Base-by-base conservation (phyloP, 1,139 yeast genomes). In the Magnusiomyces suaveolens region DNA sequence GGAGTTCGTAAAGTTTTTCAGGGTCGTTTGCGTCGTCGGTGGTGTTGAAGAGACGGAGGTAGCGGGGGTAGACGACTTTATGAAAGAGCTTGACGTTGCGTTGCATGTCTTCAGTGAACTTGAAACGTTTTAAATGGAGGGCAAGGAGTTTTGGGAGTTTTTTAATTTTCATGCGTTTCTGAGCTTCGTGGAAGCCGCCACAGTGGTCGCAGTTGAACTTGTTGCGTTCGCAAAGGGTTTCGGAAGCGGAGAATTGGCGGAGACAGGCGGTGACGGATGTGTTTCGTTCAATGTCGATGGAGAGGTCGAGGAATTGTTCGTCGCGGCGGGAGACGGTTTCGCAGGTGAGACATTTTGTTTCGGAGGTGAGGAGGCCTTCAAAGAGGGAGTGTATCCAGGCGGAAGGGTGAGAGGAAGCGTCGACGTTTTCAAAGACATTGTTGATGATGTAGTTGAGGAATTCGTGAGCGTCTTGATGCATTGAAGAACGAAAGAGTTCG, bases 401-500 rank as follows among this genome's bases (percentile, higher is more conserved):
- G 32, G 71, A 63, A 3, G 54, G 51, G 50, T 33, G 47, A 52
- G 55, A 33, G 33, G 29, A 58, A 44, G 57, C 53, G 62, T 80
- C 82, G 36, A 87, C 69, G 41, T 79, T 76, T 61, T 92, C 98
- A 56, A 89, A 81, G 33, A 87, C 80, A 60, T 83, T 87, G 69
- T 92, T 92, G 53, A 92, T 75, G 60, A 90, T 69, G 64, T 87
- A 90, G 68, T 90, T 90, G 66, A 89, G 78, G 68, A 92, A 92
- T 68, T 92, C 98, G 69, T 92, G 98, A 1, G 98, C 97, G 73
- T 92, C 98, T 66, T 92, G 98, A 68, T 92, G 98, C 96, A 90
- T 89, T 53, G 86, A 83, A 57, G 89, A 86, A 59, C 96, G 76
- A 67, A 92, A 92, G 61, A 92, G 73, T 62, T 82, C 86, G 67